Conservation (phyloP, 2,329 filamentous ascomycete species). For the Aspergillus phoenicis region DNA sequence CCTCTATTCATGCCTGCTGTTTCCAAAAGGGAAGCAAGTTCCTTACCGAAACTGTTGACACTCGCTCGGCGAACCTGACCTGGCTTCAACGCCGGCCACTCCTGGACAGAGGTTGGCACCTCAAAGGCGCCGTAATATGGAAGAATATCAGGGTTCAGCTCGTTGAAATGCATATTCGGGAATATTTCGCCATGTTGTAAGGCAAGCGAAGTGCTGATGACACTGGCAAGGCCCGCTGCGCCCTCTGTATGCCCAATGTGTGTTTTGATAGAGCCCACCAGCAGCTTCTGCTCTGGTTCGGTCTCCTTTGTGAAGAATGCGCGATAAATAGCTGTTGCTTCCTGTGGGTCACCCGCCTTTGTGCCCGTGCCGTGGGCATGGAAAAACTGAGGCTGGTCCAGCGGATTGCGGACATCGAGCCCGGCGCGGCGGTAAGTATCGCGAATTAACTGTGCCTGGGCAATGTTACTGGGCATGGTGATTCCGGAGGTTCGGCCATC, state of each 20-base stretch:
- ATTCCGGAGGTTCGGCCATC: slow-evolving; percentile 21
- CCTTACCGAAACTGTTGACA: not conserved
- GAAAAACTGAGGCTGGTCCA: slow-evolving; percentile 10
- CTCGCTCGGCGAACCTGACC: not conserved
- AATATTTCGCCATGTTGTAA: slow-evolving; percentile 37
- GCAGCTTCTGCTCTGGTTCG: not conserved
- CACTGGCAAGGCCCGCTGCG: not conserved
- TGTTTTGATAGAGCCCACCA: not conserved
- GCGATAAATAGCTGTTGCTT: not conserved
- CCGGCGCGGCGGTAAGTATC: slow-evolving; percentile 10
- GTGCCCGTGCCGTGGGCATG: slow-evolving; percentile 11
- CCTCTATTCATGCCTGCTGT: too few species aligned
- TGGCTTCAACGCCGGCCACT: not conserved
- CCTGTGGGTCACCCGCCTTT: not conserved
- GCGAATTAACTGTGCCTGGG: not conserved
- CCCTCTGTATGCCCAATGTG: not conserved
- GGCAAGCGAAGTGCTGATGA: slow-evolving; percentile 29
- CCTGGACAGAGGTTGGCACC: not conserved
- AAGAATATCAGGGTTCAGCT: slow-evolving; percentile 23
- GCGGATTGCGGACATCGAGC: slow-evolving; percentile 8
- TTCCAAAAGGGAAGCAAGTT: too few species aligned
- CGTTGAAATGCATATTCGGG: slow-evolving; percentile 26
- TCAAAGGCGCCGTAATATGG: not conserved
- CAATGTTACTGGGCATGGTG: not conserved
- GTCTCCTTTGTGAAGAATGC: not conserved